A percentile compares a stretch with the other conserved stretches of the same genome.
Conservation (phyloP, 2,329 filamentous ascomycete species). For the Fusarium sp. region DNA sequence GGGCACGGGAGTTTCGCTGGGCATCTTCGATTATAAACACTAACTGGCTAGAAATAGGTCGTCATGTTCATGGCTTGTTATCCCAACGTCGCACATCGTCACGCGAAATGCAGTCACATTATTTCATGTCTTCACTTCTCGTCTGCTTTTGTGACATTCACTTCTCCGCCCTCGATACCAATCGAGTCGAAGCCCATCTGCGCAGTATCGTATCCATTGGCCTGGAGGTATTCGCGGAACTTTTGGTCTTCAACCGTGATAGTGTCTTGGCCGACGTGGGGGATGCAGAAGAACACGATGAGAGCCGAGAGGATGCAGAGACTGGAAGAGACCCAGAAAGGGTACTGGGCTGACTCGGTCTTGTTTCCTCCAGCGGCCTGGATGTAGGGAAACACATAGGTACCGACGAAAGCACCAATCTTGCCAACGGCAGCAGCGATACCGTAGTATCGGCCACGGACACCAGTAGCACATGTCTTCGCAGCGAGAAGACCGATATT, state of each 20-base stretch:
- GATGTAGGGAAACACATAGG: slow-evolving; percentile 82
- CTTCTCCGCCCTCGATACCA: slow-evolving; percentile 27
- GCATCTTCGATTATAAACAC: background rate
- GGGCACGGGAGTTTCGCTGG: background rate
- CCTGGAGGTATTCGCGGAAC: slow-evolving; percentile 78
- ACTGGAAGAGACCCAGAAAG: slow-evolving; percentile 85
- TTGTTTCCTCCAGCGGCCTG: slow-evolving; percentile 66
- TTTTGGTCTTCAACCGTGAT: slow-evolving; percentile 79
- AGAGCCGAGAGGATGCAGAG: slow-evolving; percentile 79
- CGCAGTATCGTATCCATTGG: slow-evolving; percentile 78
- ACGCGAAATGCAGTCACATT: background rate
- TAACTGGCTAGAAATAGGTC: background rate
- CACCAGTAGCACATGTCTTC: slow-evolving; percentile 87
- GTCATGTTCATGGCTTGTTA: background rate
- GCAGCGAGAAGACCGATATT: slow-evolving; percentile 89
- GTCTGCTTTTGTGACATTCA: slow-evolving; percentile 4
- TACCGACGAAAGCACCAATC: slow-evolving; percentile 85
- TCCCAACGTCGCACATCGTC: background rate
- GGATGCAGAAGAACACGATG: slow-evolving; percentile 69
- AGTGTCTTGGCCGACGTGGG: slow-evolving; percentile 84
- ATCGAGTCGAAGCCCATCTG: slow-evolving; percentile 57
- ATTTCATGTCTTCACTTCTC: slow-evolving; percentile 8
- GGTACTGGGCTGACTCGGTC: slow-evolving; percentile 76
- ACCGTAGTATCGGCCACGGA: slow-evolving; percentile 79
- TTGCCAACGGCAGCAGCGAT: slow-evolving; percentile 79